Conservation (phyloP, 176 grass and related monocot species). For the Oryza rufipogon region DNA sequence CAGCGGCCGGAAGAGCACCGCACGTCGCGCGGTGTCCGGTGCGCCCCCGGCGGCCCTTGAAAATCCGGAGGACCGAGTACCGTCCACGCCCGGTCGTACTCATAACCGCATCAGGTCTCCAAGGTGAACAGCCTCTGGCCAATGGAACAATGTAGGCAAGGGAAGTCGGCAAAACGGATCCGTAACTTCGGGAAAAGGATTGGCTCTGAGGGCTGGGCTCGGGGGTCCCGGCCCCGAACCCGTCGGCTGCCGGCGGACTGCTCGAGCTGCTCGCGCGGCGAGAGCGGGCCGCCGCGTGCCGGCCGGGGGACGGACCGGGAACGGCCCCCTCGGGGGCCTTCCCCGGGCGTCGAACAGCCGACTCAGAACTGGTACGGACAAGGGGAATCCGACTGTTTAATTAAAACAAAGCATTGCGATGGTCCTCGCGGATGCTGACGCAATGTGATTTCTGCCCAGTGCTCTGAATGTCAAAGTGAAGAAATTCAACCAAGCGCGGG, state of each 20-base stretch:
- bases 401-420: constrained; percentile 16
- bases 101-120: constrained; percentile 63
- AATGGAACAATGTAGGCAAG: constrained; percentile 89
- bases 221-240: constrained; percentile 21
- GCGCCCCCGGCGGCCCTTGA: constrained; percentile 61
- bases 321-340: too few species aligned
- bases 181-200: constrained; percentile 85
- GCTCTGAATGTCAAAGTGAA: constrained; percentile 89
- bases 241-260: too few species aligned
- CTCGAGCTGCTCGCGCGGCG: too few species aligned
- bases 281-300: too few species aligned
- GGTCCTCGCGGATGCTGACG: constrained; percentile 61
- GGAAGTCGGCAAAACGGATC: constrained; percentile 88
- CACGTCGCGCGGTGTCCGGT: constrained; percentile 68
- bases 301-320: too few species aligned
- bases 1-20: constrained; percentile 60
- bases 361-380: too few species aligned
- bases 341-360: too few species aligned
- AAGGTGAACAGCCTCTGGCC: constrained; percentile 73
- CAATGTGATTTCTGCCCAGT: constrained; percentile 78
- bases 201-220: constrained; percentile 66
- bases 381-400: too few species aligned
- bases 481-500: constrained; percentile 74
- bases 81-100: constrained; percentile 13
- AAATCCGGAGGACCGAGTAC: constrained; percentile 74